Percentiles rank a stretch among this genome's conserved stretches.
phyloP scores from a whole-genome alignment of 108 stramenopile species.

The Mayamaea pseudoterrestris region DNA sequence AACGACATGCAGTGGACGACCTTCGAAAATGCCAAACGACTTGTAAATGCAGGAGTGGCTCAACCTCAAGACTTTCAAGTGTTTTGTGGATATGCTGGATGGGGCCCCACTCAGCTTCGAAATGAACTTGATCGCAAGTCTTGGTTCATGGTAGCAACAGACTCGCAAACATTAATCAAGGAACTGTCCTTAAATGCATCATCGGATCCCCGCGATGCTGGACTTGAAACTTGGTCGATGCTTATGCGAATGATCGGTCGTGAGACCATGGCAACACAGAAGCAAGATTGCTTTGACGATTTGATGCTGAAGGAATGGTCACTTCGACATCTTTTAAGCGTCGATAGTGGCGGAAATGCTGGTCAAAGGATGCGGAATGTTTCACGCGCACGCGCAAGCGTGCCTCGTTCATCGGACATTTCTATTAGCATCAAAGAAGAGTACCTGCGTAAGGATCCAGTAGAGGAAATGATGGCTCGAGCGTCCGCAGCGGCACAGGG shows the following conservation, averaged over 20 bases:
- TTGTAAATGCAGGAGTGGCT: constrained; percentile 34
- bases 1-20: constrained; percentile 83
- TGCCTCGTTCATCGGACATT: constrained; percentile 1
- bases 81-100: constrained; percentile 43
- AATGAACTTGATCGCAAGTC: constrained; percentile 62
- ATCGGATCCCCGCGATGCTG: constrained; percentile 32
- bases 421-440: neutral
- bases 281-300: constrained; percentile 53
- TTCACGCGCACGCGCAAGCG: constrained; percentile 7
- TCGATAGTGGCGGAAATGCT: constrained; percentile 14
- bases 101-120: constrained; percentile 48
- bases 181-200: constrained; percentile 48
- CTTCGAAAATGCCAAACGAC: constrained; percentile 62
- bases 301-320: constrained; percentile 76
- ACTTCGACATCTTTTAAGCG: constrained; percentile 40
- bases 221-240: constrained; percentile 32
- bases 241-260: constrained; percentile 43
- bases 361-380: constrained; percentile 5
- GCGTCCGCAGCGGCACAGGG: constrained; percentile 5
- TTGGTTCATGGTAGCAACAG: constrained; percentile 82
- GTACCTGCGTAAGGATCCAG: neutral
- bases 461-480: constrained; percentile 9
- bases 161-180: constrained; percentile 48
- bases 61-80: constrained; percentile 50
- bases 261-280: constrained; percentile 27